These are phyloP conservation scores for Aspergillus ochraceoroseus DNA, from an alignment of 2,329 filamentous ascomycete species.

Conservation along the genomic window DNA sequence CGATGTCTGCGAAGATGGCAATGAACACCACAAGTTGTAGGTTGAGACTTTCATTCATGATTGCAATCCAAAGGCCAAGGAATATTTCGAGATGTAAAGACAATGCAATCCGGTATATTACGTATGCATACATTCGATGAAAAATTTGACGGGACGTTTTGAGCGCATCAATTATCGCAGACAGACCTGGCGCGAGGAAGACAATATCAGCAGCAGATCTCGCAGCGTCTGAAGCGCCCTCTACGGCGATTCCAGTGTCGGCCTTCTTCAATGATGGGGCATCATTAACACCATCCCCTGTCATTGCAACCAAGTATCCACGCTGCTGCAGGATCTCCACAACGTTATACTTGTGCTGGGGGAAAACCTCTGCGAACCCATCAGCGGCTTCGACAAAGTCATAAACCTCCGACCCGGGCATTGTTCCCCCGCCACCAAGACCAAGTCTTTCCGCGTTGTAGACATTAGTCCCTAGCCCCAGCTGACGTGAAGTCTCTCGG, in stretches of 20 bases:
- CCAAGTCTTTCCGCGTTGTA: slow-evolving; percentile 91
- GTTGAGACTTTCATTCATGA: slow-evolving; percentile 77
- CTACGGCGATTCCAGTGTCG: slow-evolving; percentile 93
- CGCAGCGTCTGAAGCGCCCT: slow-evolving; percentile 85
- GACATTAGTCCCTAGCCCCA: slow-evolving; percentile 86
- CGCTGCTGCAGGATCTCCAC: slow-evolving; percentile 90
- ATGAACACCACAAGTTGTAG: slow-evolving; percentile 88
- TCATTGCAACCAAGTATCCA: slow-evolving; percentile 93
- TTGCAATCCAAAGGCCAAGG: slow-evolving; percentile 85
- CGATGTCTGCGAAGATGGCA: slow-evolving; percentile 89
- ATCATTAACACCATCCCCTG: slow-evolving; percentile 92
- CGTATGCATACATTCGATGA: slow-evolving; percentile 95
- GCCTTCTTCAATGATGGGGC: slow-evolving; percentile 89
- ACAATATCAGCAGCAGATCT: slow-evolving; percentile 90
- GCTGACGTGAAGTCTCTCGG: slow-evolving; percentile 83
- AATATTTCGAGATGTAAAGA: slow-evolving; percentile 89
- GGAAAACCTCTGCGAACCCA: slow-evolving; percentile 92
- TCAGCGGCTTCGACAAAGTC: slow-evolving; percentile 94
- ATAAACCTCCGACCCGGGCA: slow-evolving; percentile 90
- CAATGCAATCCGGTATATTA: slow-evolving; percentile 89
- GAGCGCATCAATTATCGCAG: slow-evolving; percentile 85
- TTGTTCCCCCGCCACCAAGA: slow-evolving; percentile 82
- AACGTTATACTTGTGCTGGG: slow-evolving; percentile 92
- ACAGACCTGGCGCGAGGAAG: slow-evolving; percentile 84
- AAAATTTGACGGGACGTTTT: slow-evolving; percentile 94